A percentile compares a stretch with the other conserved stretches of the same genome.
phyloP scores from a whole-genome alignment of 2,329 filamentous ascomycete species.

The Taxawa tesnikishii region DNA sequence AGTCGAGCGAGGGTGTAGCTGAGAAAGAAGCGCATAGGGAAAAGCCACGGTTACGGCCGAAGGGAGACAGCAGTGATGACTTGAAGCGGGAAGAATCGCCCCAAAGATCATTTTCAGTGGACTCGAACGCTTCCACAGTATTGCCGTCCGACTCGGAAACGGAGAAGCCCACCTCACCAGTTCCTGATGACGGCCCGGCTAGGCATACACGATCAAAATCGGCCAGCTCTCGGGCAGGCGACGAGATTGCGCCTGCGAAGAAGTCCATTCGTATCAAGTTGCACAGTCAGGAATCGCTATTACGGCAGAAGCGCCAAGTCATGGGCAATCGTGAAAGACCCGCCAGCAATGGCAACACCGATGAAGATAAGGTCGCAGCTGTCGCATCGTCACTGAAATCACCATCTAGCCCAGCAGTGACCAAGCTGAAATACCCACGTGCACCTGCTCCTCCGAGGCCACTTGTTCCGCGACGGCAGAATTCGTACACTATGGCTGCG shows the following conservation, averaged over 20 bases:
- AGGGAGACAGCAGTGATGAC: conserved; percentile 9
- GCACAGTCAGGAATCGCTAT: conserved; percentile 64
- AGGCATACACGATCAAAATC: conserved; percentile 55
- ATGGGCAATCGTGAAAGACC: conserved; percentile 12
- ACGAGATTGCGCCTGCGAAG: conserved; percentile 52
- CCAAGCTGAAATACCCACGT: conserved; percentile 69
- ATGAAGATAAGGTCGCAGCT: conserved; percentile 27
- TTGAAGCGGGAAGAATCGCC: conserved; percentile 9
- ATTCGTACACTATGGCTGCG: conserved; percentile 62
- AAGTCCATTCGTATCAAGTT: conserved; percentile 86
- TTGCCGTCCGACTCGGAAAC: conserved; percentile 54
- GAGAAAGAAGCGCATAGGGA: conserved; percentile 21
- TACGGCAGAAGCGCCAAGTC: conserved; percentile 9
- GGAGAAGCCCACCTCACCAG: conserved; percentile 28
- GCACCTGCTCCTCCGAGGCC: conserved; percentile 81
- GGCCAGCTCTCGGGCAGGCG: conserved; percentile 30
- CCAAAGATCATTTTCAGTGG: conserved; percentile 27
- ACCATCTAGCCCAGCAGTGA: conserved; percentile 67
- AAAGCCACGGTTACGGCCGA: conserved; percentile 15
- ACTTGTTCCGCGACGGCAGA: conserved; percentile 76
- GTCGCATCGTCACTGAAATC: conserved; percentile 77
- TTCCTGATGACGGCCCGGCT: conserved; percentile 26
- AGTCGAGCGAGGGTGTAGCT: conserved; percentile 8
- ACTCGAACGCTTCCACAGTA: conserved; percentile 42
- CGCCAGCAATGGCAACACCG: conserved; percentile 11